These are phyloP conservation scores for Chionographis japonica DNA, from an alignment of 106 monocot genomes.

Conservation along the genomic window DNA sequence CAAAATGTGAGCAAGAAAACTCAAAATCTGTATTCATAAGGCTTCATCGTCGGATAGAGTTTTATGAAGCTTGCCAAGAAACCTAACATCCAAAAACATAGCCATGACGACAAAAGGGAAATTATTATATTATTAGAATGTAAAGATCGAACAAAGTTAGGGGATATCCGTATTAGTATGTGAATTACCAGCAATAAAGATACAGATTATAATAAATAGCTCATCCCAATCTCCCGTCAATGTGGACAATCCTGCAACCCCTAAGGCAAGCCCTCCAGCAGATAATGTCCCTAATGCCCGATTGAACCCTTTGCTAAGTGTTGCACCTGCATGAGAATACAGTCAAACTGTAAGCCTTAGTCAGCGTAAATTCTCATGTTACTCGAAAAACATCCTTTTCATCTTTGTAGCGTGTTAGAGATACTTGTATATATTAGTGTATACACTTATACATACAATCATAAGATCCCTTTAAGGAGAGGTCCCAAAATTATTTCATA, in stretches of 20 bases:
- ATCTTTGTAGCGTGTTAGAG: too few species aligned
- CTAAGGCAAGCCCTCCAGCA: conserved; percentile 78
- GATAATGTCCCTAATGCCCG: conserved; percentile 69
- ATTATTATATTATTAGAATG: background rate
- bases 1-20: conserved; percentile 94
- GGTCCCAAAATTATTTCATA: too few species aligned
- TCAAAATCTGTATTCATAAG: conserved; percentile 93
- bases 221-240: conserved; percentile 50
- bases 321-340: conserved; percentile 51
- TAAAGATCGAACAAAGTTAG: background rate
- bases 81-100: conserved; percentile 37
- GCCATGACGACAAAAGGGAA: background rate
- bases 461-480: too few species aligned
- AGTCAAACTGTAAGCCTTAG: background rate
- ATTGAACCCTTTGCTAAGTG: conserved; percentile 90
- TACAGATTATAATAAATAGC: conserved; percentile 48
- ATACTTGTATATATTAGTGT: too few species aligned
- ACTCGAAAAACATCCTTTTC: too few species aligned
- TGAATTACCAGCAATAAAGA: conserved; percentile 56
- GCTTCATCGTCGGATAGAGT: conserved; percentile 86
- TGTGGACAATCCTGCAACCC: conserved; percentile 46
- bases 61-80: conserved; percentile 66
- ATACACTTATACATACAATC: too few species aligned
- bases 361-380: too few species aligned
- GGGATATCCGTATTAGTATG: background rate